Evolutionary conservation across 345 rosid genomes (phyloP).

Genomic region (Balakata baccata): DNA sequence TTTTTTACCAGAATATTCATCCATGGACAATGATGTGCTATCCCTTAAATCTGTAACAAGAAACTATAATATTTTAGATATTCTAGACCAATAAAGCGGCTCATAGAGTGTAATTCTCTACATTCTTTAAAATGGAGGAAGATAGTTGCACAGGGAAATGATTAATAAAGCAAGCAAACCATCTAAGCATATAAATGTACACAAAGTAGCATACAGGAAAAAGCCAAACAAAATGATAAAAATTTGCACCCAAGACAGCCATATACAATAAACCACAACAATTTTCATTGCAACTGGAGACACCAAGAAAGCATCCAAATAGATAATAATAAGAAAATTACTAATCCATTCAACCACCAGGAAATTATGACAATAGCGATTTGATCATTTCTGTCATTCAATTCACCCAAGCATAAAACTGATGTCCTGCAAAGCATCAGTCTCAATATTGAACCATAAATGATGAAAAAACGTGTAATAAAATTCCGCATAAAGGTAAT

Average conservation of each 20-base stretch:
- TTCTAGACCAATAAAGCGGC: background rate
- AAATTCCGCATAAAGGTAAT: background rate
- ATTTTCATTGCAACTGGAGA: background rate
- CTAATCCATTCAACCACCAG: background rate
- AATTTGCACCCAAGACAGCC: background rate
- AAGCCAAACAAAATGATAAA: background rate
- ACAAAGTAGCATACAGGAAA: background rate
- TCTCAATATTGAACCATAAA: background rate
- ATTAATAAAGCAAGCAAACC: background rate
- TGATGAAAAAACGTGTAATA: background rate
- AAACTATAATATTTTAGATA: background rate
- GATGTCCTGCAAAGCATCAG: background rate
- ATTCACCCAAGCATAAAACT: background rate
- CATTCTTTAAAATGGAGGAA: background rate
- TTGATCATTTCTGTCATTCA: background rate
- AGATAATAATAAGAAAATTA: background rate
- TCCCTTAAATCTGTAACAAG: conserved; percentile 35
- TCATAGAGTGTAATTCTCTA: background rate
- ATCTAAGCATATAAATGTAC: background rate
- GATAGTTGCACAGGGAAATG: background rate
- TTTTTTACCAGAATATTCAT: conserved; percentile 67
- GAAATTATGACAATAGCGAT: background rate
- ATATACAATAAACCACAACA: background rate
- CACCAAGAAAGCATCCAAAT: background rate
- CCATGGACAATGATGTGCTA: conserved; percentile 48